Conservation (phyloP, 768 basidiomycete genomes). For the Trametes coccinea region DNA sequence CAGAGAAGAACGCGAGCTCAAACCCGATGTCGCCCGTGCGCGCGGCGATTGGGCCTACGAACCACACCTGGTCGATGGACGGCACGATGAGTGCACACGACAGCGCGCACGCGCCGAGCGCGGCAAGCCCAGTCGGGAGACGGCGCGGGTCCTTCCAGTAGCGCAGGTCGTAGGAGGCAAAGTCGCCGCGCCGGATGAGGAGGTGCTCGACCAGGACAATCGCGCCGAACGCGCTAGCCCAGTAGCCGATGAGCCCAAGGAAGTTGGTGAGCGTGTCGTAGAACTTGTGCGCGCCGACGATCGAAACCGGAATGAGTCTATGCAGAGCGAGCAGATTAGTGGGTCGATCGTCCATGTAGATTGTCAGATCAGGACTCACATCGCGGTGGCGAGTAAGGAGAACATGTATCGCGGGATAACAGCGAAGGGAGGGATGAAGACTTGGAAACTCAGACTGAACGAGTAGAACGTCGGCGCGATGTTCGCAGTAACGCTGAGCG, state of each 20-base stretch:
- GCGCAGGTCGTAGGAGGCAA: slow-evolving; percentile 47
- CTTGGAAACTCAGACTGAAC: slow-evolving; percentile 71
- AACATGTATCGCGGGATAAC: slow-evolving; percentile 71
- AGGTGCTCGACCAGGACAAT: slow-evolving; percentile 69
- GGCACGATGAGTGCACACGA: slow-evolving; percentile 61
- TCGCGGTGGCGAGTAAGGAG: slow-evolving; percentile 61
- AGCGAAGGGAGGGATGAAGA: slow-evolving; percentile 58
- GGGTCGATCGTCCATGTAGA: no score
- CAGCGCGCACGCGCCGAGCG: slow-evolving; percentile 49
- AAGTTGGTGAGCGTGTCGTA: slow-evolving; percentile 64
- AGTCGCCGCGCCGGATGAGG: slow-evolving; percentile 55
- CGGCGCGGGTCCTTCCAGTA: slow-evolving; percentile 54
- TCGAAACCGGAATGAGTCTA: slow-evolving; percentile 67
- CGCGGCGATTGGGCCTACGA: slow-evolving; percentile 64
- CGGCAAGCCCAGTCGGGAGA: slow-evolving; percentile 66
- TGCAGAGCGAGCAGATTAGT: background rate
- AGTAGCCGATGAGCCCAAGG: slow-evolving; percentile 60
- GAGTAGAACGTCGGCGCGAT: slow-evolving; percentile 85
- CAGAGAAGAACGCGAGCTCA: slow-evolving; percentile 54
- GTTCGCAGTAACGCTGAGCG: slow-evolving; percentile 78
- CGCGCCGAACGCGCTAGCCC: slow-evolving; percentile 50
- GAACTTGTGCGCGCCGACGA: slow-evolving; percentile 69
- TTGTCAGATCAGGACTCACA: slow-evolving; percentile 43
- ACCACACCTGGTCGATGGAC: slow-evolving; percentile 73
- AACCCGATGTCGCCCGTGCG: slow-evolving; percentile 73